Conservation (phyloP, 805 yeast genomes). For the Wickerhamiella azyma region DNA sequence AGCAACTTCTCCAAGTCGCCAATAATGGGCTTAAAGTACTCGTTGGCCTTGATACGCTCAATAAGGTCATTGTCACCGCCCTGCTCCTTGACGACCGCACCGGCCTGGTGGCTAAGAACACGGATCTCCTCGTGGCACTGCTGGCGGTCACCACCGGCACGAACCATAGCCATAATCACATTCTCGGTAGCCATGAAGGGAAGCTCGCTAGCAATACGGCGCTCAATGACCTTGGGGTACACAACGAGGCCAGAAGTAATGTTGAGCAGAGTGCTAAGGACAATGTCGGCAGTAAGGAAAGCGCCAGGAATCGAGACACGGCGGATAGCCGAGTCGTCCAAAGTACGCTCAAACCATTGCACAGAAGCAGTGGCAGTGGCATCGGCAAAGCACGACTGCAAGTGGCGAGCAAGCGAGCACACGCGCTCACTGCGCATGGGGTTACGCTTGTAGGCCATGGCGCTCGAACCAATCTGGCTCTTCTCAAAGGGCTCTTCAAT, state of each 20-base stretch:
- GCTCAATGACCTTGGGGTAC: conserved; percentile 95
- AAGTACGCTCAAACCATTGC: conserved; percentile 98
- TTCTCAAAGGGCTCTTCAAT: conserved; percentile 97
- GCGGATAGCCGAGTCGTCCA: conserved; percentile 96
- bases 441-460: conserved; percentile 99
- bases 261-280: conserved; percentile 76
- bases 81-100: conserved; percentile 91
- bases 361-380: conserved; percentile 95
- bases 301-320: conserved; percentile 95
- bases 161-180: conserved; percentile 99
- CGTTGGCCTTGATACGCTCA: conserved; percentile 64
- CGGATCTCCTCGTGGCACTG: conserved; percentile 96
- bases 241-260: conserved; percentile 93
- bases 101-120: conserved; percentile 93
- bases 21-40: conserved; percentile 84
- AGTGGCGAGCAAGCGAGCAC: conserved; percentile 93
- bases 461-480: conserved; percentile 95
- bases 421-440: conserved; percentile 99
- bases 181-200: conserved; percentile 99
- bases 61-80: conserved; percentile 98
- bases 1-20: conserved; percentile 62
- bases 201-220: conserved; percentile 85
- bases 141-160: conserved; percentile 94
- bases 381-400: conserved; percentile 82
- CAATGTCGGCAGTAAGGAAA: conserved; percentile 87